A percentile compares a stretch with the other conserved stretches of the same genome.
Evolutionary conservation across 768 basidiomycete genomes (phyloP).

Genomic region (Kwoniella bestiolae): DNA sequence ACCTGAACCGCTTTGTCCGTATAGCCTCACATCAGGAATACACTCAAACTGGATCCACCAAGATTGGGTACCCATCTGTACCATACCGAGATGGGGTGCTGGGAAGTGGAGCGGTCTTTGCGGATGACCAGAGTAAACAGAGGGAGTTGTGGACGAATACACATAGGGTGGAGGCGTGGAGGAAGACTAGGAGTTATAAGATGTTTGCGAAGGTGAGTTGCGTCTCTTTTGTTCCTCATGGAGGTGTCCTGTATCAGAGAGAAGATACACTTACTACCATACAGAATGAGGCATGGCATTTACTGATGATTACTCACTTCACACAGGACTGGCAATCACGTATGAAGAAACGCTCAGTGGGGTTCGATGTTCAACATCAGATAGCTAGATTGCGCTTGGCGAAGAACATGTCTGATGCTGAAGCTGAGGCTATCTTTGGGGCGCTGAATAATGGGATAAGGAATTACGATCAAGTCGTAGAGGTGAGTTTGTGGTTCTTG

Average conservation of each 20-base stretch:
- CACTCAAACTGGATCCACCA: conserved; percentile 70
- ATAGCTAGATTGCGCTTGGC: conserved; percentile 76
- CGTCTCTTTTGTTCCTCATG: no score
- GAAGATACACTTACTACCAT: neutral
- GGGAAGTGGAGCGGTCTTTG: conserved; percentile 80
- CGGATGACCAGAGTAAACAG: conserved; percentile 68
- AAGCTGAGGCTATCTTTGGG: conserved; percentile 75
- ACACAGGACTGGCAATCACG: conserved; percentile 70
- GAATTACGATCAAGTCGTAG: conserved; percentile 84
- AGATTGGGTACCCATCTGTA: conserved; percentile 71
- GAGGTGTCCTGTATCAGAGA: conserved; percentile 3
- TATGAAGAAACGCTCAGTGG: conserved; percentile 67
- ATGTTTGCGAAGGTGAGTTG: conserved; percentile 71
- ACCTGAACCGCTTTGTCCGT: conserved; percentile 81
- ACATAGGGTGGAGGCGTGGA: conserved; percentile 91
- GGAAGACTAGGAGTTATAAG: conserved; percentile 77
- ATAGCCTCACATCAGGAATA: conserved; percentile 92
- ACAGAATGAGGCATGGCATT: conserved; percentile 19
- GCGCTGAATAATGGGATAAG: conserved; percentile 72
- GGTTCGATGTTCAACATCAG: conserved; percentile 86
- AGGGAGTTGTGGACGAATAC: conserved; percentile 77
- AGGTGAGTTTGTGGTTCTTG: conserved; percentile 63
- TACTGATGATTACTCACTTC: conserved; percentile 1
- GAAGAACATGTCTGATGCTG: conserved; percentile 72
- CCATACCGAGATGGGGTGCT: conserved; percentile 64